Conservation (phyloP, 1,284 basidiomycete species). For the Ceratobasidium sp. region DNA sequence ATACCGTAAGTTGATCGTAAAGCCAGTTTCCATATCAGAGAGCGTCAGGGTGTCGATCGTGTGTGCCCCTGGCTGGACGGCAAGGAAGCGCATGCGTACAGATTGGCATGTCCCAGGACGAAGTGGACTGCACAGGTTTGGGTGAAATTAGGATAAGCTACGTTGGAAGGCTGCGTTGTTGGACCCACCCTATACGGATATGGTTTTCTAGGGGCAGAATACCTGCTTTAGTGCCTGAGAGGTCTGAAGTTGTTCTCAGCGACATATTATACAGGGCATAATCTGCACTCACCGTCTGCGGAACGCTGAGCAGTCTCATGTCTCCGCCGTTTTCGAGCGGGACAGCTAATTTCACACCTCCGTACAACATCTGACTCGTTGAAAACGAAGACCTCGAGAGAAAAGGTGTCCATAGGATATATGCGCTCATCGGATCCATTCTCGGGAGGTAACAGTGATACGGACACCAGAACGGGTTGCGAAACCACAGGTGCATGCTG, state of each 20-base stretch:
- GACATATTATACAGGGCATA: background rate
- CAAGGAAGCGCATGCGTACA: constrained; percentile 86
- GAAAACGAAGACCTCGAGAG: constrained; percentile 87
- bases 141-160: constrained; percentile 21
- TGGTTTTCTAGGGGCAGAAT: constrained; percentile 83
- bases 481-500: background rate
- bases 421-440: constrained; percentile 56
- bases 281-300: constrained; percentile 12
- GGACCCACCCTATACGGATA: constrained; percentile 78
- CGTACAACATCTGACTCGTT: constrained; percentile 83
- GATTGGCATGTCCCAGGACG: constrained; percentile 83
- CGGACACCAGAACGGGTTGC: constrained; percentile 69
- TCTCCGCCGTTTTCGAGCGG: constrained; percentile 62
- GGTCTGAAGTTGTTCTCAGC: background rate
- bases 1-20: constrained; percentile 77
- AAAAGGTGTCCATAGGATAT: constrained; percentile 78
- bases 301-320: constrained; percentile 42
- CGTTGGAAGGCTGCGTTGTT: background rate
- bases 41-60: constrained; percentile 76
- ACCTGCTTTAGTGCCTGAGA: constrained; percentile 53
- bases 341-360: constrained; percentile 79
- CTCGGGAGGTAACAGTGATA: constrained; percentile 65
- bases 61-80: constrained; percentile 82
- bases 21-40: constrained; percentile 76
- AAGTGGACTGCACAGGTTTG: constrained; percentile 67